A percentile compares a stretch with the other conserved stretches of the same genome.
These are phyloP conservation scores for Viola pubescens DNA, from an alignment of 441 rosid genomes.

Conservation along the genomic window DNA sequence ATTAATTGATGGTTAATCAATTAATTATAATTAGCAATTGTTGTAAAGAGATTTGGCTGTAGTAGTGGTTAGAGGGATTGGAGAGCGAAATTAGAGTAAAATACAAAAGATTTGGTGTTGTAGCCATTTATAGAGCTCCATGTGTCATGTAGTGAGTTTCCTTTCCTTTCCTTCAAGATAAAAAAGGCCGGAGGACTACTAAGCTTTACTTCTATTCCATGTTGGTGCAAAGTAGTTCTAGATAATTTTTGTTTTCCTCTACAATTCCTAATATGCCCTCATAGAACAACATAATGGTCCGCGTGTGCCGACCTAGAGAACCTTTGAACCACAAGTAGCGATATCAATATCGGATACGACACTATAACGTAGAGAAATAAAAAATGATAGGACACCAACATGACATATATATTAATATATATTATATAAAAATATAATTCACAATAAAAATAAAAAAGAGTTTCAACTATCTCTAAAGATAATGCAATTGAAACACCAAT, in stretches of 20 bases:
- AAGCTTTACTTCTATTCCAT: constrained; percentile 14
- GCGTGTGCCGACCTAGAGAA: too few species aligned
- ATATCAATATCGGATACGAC: too few species aligned
- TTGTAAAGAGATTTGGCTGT: constrained; percentile 10
- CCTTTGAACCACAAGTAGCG: too few species aligned
- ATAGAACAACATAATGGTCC: too few species aligned
- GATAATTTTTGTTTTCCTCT: not conserved
- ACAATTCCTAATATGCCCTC: constrained; percentile 19
- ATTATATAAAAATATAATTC: too few species aligned
- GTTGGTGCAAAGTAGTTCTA: constrained; percentile 13
- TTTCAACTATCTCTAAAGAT: too few species aligned
- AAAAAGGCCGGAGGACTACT: constrained; percentile 18
- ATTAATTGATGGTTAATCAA: not conserved
- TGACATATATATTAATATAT: too few species aligned
- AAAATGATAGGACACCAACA: too few species aligned
- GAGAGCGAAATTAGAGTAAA: constrained; percentile 29
- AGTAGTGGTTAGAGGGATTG: constrained; percentile 27
- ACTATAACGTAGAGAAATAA: too few species aligned
- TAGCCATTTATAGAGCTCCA: constrained; percentile 32
- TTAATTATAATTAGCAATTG: constrained; percentile 5
- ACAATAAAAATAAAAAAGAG: too few species aligned
- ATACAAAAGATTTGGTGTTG: not conserved
- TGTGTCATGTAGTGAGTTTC: constrained; percentile 22
- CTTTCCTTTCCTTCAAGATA: constrained; percentile 29
- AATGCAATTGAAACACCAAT: too few species aligned